Conservation (phyloP, 2,329 filamentous ascomycete species). For the Boeremia exigua region DNA sequence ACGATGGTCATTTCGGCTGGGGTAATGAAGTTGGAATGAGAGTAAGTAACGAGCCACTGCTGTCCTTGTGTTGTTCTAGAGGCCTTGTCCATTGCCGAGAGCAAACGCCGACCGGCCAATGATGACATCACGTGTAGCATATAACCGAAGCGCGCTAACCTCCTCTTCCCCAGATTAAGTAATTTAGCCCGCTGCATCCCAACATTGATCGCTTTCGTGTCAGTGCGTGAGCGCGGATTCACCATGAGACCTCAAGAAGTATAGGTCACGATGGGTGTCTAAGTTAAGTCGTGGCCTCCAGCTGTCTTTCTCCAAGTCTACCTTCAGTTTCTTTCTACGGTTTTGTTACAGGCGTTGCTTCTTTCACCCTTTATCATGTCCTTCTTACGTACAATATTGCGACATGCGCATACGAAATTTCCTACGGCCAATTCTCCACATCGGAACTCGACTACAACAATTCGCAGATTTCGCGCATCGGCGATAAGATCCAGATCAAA, state of each 20-base stretch:
- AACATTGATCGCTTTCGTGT: background rate
- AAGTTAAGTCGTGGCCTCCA: background rate
- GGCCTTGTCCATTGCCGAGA: background rate
- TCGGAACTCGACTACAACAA: background rate
- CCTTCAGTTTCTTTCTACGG: too few relatives aligned
- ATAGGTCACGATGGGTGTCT: background rate
- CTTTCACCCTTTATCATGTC: background rate
- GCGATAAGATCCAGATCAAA: too few relatives aligned
- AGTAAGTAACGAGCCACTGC: too few relatives aligned
- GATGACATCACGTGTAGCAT: background rate
- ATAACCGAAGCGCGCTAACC: background rate
- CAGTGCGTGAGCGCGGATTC: background rate
- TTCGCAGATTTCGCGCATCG: background rate
- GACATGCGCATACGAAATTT: background rate
- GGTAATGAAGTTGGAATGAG: too few relatives aligned
- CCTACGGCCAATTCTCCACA: too few relatives aligned
- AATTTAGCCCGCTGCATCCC: background rate
- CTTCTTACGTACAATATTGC: background rate
- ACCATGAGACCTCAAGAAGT: background rate
- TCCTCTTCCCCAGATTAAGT: background rate
- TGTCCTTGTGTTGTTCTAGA: too few relatives aligned
- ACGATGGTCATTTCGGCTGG: too few relatives aligned
- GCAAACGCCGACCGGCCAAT: constrained; percentile 7
- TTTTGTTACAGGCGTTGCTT: too few relatives aligned
- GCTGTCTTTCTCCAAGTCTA: too few relatives aligned